Conservation (phyloP, 768 basidiomycete species). For the Lentinula boryana region DNA sequence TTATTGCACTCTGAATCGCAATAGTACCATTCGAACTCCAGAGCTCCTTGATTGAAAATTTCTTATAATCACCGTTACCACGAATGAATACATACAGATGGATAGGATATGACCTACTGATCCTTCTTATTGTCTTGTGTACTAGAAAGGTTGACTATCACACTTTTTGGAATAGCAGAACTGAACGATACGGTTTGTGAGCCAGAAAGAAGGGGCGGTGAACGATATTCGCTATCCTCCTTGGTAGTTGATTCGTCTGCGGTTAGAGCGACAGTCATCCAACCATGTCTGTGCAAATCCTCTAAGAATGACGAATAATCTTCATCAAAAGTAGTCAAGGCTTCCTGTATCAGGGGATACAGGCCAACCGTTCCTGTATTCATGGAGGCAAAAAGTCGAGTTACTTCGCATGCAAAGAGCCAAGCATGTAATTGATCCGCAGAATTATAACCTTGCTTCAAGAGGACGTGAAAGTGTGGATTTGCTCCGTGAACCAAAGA, state of each 20-base stretch:
- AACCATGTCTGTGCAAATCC: neutral
- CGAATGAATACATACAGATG: neutral
- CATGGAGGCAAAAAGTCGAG: conserved; percentile 15
- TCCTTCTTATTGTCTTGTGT: neutral
- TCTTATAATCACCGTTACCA: no score
- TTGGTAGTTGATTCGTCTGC: neutral
- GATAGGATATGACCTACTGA: neutral
- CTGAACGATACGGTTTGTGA: neutral
- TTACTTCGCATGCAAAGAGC: conserved; percentile 37
- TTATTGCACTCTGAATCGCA: no score
- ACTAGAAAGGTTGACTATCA: neutral
- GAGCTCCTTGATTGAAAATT: no score
- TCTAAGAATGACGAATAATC: neutral
- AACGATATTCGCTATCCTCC: neutral
- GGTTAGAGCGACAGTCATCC: neutral
- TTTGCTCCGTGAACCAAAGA: neutral
- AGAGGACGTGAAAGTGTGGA: conserved; percentile 34
- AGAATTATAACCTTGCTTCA: conserved; percentile 43
- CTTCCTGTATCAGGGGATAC: neutral
- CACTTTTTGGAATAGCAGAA: neutral
- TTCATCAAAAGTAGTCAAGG: neutral
- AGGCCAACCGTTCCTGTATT: neutral
- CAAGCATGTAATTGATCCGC: conserved; percentile 54
- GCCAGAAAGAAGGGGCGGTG: conserved; percentile 1
- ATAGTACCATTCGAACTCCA: no score